Evolutionary conservation across 116 monocot species (phyloP), one percentile per base, ranked within the genome.

Genomic region (Trichopus zeylanicus): DNA sequence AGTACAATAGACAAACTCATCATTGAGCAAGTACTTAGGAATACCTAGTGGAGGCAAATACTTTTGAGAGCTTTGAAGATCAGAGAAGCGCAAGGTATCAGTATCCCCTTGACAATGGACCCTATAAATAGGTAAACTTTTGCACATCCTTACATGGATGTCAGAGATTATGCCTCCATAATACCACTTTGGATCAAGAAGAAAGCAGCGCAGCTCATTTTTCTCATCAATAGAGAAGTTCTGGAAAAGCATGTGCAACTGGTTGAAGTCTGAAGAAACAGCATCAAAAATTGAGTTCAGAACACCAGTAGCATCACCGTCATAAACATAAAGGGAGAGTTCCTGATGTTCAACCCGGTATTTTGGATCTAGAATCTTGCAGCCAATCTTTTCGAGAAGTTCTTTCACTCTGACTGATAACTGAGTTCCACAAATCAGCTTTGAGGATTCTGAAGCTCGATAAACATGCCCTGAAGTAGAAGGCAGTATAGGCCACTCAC

Each of bases 401-500:
- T 59, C 68, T 54, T 78, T 76, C 59, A 85, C 48, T 28, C 53
- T 53, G 65, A 62, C 54, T 34, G 99, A 81, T 65, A 99, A 75
- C 7, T 38, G 48, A 34, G 74, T 74, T 54, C 78, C 68, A 64
- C 79, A 75, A 46, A 92, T 61, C 57, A 99, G 64, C 68, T 86
- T 88, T 70, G 83, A 85, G 51, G 21, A 54, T 77, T 75, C 82
- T 56, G 72, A 88, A 68, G 82, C 62, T 70, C 81, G 88, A 53
- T 76, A 74, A 49, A 99, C 78, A 56, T 83, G 57, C 4, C 88
- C 92, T 16, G 98, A 83, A 51, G 76, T 80, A 74, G 92, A 85
- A 51, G 98, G 98, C 51, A 99, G 63, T 69, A 92, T 81, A 53
- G 98, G 98, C 98, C 98, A 99, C 53, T 92, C 85, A 62, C 60